These are phyloP conservation scores for Ganoderma meredithae DNA, from an alignment of 1,284 basidiomycete genomes.

Conservation along the genomic window DNA sequence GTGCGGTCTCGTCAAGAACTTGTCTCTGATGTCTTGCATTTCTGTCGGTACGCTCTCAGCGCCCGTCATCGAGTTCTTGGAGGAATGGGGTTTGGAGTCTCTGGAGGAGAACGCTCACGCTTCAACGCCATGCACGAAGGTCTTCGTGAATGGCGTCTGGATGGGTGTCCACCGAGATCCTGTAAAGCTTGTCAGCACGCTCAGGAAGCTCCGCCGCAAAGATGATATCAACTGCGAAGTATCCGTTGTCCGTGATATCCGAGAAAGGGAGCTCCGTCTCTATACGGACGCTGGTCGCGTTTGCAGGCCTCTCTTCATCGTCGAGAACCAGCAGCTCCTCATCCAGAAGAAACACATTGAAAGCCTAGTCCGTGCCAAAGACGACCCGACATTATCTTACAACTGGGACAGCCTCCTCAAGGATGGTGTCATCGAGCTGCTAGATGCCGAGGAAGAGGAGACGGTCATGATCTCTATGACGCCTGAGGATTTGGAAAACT, in stretches of 20 bases:
- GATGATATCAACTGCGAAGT: constrained; percentile 98
- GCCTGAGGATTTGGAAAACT: constrained; percentile 92
- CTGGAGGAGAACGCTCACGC: constrained; percentile 91
- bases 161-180: constrained; percentile 99
- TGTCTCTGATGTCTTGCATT: constrained; percentile 97
- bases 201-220: constrained; percentile 91
- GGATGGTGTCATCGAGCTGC: constrained; percentile 90
- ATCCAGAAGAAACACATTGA: constrained; percentile 88
- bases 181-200: constrained; percentile 89
- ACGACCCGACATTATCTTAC: constrained; percentile 51
- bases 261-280: constrained; percentile 92
- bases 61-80: constrained; percentile 97
- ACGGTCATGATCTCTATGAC: constrained; percentile 99
- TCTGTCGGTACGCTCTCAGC: constrained; percentile 97
- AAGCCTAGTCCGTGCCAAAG: constrained; percentile 64
- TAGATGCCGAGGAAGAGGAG: constrained; percentile 99
- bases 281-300: constrained; percentile 98
- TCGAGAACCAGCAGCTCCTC: constrained; percentile 88
- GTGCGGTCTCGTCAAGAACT: constrained; percentile 98
- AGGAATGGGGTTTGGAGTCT: constrained; percentile 97
- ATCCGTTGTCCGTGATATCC: constrained; percentile 96
- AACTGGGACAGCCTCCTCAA: constrained; percentile 91
- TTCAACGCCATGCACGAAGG: constrained; percentile 88
- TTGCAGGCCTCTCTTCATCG: constrained; percentile 96
- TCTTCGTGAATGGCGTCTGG: constrained; percentile 99